A percentile compares a stretch with the other conserved stretches of the same genome.
These are phyloP conservation scores for Botrytis porri DNA, from an alignment of 2,329 filamentous ascomycete species.

Conservation along the genomic window DNA sequence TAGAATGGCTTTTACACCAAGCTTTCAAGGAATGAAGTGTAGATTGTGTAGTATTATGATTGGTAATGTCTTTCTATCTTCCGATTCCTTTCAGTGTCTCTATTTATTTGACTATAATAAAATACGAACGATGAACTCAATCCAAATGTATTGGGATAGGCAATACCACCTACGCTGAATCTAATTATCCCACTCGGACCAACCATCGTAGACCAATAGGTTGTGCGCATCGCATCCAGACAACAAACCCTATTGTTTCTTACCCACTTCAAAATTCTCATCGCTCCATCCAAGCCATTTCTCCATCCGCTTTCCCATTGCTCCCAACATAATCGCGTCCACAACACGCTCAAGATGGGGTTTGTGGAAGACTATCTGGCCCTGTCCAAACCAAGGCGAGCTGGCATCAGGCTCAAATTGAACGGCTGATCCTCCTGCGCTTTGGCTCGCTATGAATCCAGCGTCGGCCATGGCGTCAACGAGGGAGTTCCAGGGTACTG, in stretches of 20 bases:
- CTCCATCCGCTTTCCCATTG: conserved; percentile 21
- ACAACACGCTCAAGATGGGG: conserved; percentile 19
- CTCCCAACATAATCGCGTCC: conserved; percentile 12
- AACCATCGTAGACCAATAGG: background rate
- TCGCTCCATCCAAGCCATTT: conserved; percentile 24
- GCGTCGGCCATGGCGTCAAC: background rate
- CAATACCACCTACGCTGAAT: background rate
- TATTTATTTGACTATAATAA: too few species aligned
- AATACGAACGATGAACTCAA: too few species aligned
- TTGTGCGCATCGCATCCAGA: background rate
- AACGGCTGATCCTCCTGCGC: background rate
- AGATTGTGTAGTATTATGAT: background rate
- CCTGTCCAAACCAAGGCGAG: conserved; percentile 17
- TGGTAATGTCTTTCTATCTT: background rate
- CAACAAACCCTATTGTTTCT: background rate
- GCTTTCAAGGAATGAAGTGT: background rate
- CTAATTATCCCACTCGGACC: accelerated
- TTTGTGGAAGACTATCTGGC: conserved; percentile 22
- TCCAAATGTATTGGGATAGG: too few species aligned
- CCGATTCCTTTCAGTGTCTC: too few species aligned
- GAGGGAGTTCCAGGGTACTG: background rate
- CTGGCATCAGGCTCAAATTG: conserved; percentile 5
- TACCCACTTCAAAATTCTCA: background rate
- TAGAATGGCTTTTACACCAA: background rate
- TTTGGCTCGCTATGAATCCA: background rate